phyloP scores from a whole-genome alignment of 83 land plant species.

The Larix sibirica region DNA sequence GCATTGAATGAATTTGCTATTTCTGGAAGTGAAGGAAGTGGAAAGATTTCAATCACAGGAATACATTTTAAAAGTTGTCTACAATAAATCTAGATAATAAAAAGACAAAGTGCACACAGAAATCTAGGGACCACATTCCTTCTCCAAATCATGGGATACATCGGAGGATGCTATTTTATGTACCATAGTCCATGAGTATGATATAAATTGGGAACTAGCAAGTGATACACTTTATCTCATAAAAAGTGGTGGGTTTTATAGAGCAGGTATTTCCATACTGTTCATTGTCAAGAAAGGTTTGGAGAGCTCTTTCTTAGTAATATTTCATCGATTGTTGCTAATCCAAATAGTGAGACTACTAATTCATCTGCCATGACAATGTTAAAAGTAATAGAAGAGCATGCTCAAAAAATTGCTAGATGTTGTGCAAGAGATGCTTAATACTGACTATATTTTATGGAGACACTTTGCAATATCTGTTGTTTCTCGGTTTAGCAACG shows the following conservation, averaged over 20 bases:
- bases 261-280: constrained; percentile 86
- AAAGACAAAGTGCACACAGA: constrained; percentile 63
- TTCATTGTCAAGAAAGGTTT: constrained; percentile 87
- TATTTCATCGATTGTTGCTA: constrained; percentile 45
- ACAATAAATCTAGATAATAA: constrained; percentile 86
- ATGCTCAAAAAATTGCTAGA: constrained; percentile 68
- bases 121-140: constrained; percentile 70
- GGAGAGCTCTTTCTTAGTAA: constrained; percentile 79
- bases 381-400: constrained; percentile 96
- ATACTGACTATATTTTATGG: constrained; percentile 57
- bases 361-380: constrained; percentile 61
- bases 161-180: constrained; percentile 91
- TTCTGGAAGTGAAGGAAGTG: constrained; percentile 50
- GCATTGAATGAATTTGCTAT: not conserved
- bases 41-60: constrained; percentile 63
- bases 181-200: constrained; percentile 94
- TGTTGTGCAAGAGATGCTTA: constrained; percentile 69
- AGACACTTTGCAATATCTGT: constrained; percentile 81
- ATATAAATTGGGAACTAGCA: constrained; percentile 83
- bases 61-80: constrained; percentile 72
- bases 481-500: constrained; percentile 33
- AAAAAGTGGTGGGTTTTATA: constrained; percentile 78
- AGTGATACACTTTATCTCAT: constrained; percentile 81
- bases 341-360: constrained; percentile 57
- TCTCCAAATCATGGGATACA: constrained; percentile 79